Percentiles rank a stretch among this genome's conserved stretches.
Conservation (phyloP, 345 rosid species). For the Cardiospermum halicacabum region DNA sequence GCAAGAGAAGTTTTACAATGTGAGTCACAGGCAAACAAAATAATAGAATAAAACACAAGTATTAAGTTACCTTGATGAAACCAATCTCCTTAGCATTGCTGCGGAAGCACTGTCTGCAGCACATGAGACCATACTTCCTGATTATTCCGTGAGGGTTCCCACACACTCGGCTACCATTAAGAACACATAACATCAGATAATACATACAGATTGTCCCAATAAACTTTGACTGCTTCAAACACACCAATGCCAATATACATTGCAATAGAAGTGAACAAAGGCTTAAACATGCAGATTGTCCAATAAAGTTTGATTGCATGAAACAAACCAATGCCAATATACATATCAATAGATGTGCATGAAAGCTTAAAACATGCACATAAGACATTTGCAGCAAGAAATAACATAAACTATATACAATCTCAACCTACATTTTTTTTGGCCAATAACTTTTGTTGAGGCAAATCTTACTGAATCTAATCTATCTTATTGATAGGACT, state of each 20-base stretch:
- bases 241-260: background rate
- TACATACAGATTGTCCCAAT: background rate
- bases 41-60: background rate
- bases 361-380: too few relatives aligned
- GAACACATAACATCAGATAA: background rate
- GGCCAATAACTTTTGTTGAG: too few relatives aligned
- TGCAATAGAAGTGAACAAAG: too few relatives aligned
- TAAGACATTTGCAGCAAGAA: too few relatives aligned
- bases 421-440: too few relatives aligned
- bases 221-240: background rate
- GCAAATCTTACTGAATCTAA: too few relatives aligned
- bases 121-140: slow-evolving; percentile 42
- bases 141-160: slow-evolving; percentile 39
- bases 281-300: too few relatives aligned
- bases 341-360: too few relatives aligned
- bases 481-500: too few relatives aligned
- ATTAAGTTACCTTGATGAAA: slow-evolving; percentile 62
- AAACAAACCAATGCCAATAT: too few relatives aligned
- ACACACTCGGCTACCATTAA: slow-evolving; percentile 31
- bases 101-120: slow-evolving; percentile 43
- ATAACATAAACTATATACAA: too few relatives aligned
- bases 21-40: background rate
- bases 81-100: slow-evolving; percentile 46
- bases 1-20: slow-evolving; percentile 5
- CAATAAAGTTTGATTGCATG: too few relatives aligned